Conservation (phyloP, 2,329 filamentous ascomycete species). For the Fonsecaea multimorphosa region DNA sequence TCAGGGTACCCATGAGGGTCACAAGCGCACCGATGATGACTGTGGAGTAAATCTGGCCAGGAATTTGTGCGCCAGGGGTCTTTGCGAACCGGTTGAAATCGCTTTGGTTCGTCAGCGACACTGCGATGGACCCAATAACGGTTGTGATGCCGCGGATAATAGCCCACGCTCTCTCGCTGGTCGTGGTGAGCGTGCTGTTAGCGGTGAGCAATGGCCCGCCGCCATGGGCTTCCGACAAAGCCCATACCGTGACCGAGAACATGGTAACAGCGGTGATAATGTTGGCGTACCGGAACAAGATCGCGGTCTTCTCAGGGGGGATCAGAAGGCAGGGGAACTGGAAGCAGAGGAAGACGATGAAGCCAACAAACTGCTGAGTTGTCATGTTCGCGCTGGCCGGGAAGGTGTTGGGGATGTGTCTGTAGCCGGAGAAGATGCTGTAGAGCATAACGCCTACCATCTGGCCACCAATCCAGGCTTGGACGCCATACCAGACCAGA, state of each 20-base stretch:
- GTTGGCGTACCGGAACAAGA: conserved; percentile 21
- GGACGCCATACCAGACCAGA: conserved; percentile 28
- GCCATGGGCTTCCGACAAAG: conserved; percentile 15
- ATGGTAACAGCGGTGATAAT: conserved; percentile 20
- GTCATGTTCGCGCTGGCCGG: conserved; percentile 23
- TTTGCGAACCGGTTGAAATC: conserved; percentile 38
- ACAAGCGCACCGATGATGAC: conserved; percentile 44
- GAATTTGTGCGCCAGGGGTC: conserved; percentile 28
- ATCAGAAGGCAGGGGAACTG: conserved; percentile 23
- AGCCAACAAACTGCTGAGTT: conserved; percentile 23
- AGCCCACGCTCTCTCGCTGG: conserved; percentile 28
- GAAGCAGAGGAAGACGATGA: conserved; percentile 27
- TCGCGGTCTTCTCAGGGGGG: conserved; percentile 21
- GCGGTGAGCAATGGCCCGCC: conserved; percentile 16
- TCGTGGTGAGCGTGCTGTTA: conserved; percentile 24
- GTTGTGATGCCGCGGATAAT: conserved; percentile 28
- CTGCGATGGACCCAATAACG: conserved; percentile 26
- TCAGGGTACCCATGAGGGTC: conserved; percentile 33
- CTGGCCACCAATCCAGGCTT: conserved; percentile 34
- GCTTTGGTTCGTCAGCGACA: conserved; percentile 28
- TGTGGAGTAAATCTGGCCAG: conserved; percentile 27
- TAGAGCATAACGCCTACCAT: conserved; percentile 27
- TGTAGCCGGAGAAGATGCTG: conserved; percentile 19
- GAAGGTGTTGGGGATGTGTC: conserved; percentile 22
- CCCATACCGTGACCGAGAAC: conserved; percentile 24